A percentile compares a stretch with the other conserved stretches of the same genome.
Evolutionary conservation across 2,329 filamentous ascomycete species (phyloP).

Genomic region (Clonostachys byssicola): DNA sequence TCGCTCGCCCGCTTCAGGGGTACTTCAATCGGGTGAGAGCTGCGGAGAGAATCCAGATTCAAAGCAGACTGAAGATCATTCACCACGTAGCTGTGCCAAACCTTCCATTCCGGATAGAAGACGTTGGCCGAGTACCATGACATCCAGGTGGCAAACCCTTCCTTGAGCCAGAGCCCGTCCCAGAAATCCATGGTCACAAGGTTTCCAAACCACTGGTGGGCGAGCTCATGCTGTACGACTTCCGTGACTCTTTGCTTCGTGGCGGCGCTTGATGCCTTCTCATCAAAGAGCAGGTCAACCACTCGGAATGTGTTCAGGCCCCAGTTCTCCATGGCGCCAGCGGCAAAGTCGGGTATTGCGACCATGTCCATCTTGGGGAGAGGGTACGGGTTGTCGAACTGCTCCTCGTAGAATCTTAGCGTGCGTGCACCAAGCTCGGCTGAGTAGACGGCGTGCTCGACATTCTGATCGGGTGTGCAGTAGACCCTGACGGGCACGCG

Average conservation of each 20-base stretch:
- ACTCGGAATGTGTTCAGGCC: slow-evolving; percentile 92
- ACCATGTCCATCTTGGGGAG: slow-evolving; percentile 55
- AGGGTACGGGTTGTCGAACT: slow-evolving; percentile 75
- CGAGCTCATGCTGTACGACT: slow-evolving; percentile 93
- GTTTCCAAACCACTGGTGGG: slow-evolving; percentile 98
- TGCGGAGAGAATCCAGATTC: slow-evolving; percentile 83
- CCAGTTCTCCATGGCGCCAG: slow-evolving; percentile 99
- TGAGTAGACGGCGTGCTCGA: slow-evolving; percentile 88
- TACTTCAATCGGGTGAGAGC: slow-evolving; percentile 94
- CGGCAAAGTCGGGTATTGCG: slow-evolving; percentile 91
- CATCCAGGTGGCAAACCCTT: slow-evolving; percentile 42
- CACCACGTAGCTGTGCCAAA: slow-evolving; percentile 93
- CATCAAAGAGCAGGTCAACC: slow-evolving; percentile 77
- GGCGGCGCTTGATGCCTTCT: slow-evolving; percentile 84
- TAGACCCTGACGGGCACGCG: slow-evolving; percentile 92
- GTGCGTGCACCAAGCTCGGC: slow-evolving; percentile 86
- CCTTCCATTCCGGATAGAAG: slow-evolving; percentile 98
- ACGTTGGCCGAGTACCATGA: slow-evolving; percentile 76
- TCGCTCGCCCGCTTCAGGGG: slow-evolving; percentile 93
- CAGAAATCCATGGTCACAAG: slow-evolving; percentile 98
- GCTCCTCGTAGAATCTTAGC: slow-evolving; percentile 91
- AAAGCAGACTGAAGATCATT: slow-evolving; percentile 88
- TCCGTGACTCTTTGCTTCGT: slow-evolving; percentile 92
- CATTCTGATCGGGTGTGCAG: slow-evolving; percentile 83
- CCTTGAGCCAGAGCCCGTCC: slow-evolving; percentile 96